A percentile compares a stretch with the other conserved stretches of the same genome.
These are phyloP conservation scores for Ophiostoma sp. DNA, from an alignment of 2,329 filamentous ascomycete genomes.

Conservation along the genomic window DNA sequence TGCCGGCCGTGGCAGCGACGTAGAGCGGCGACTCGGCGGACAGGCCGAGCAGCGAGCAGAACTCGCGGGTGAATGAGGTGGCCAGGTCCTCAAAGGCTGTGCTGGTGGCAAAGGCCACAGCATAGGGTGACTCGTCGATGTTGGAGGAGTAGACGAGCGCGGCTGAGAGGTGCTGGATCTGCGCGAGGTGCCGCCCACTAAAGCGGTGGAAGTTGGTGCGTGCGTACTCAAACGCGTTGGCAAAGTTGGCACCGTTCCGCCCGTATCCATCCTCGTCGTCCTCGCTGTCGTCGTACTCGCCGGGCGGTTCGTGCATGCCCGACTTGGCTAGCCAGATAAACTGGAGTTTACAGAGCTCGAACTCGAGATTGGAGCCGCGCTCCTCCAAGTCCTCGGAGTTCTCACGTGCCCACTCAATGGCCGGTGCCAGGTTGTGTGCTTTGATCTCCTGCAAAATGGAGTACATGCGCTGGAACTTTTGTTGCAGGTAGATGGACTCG, in stretches of 20 bases:
- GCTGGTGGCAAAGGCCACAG: slow-evolving; percentile 68
- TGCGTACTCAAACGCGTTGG: slow-evolving; percentile 71
- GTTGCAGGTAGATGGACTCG: slow-evolving; percentile 68
- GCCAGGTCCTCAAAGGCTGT: slow-evolving; percentile 76
- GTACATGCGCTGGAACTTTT: slow-evolving; percentile 88
- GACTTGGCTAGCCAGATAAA: slow-evolving; percentile 83
- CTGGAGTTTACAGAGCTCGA: slow-evolving; percentile 86
- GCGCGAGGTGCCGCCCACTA: slow-evolving; percentile 69
- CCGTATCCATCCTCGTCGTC: slow-evolving; percentile 55
- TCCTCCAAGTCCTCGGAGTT: slow-evolving; percentile 72
- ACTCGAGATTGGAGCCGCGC: slow-evolving; percentile 89
- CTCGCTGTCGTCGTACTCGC: slow-evolving; percentile 53
- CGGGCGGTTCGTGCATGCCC: slow-evolving; percentile 16
- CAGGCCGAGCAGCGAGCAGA: slow-evolving; percentile 86
- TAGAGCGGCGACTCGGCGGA: slow-evolving; percentile 92
- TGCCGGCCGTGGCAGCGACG: slow-evolving; percentile 86
- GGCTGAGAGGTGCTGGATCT: slow-evolving; percentile 78
- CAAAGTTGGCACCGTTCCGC: slow-evolving; percentile 36
- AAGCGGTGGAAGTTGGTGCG: slow-evolving; percentile 72
- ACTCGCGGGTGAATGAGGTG: slow-evolving; percentile 87
- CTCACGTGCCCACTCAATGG: slow-evolving; percentile 80
- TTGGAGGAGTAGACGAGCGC: slow-evolving; percentile 80
- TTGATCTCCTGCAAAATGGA: slow-evolving; percentile 78
- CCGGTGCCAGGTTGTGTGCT: slow-evolving; percentile 71
- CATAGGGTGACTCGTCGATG: slow-evolving; percentile 74